These are phyloP conservation scores for Rhizomucor miehei DNA, from an alignment of 371 early-diverging fungal genomes.

Conservation along the genomic window DNA sequence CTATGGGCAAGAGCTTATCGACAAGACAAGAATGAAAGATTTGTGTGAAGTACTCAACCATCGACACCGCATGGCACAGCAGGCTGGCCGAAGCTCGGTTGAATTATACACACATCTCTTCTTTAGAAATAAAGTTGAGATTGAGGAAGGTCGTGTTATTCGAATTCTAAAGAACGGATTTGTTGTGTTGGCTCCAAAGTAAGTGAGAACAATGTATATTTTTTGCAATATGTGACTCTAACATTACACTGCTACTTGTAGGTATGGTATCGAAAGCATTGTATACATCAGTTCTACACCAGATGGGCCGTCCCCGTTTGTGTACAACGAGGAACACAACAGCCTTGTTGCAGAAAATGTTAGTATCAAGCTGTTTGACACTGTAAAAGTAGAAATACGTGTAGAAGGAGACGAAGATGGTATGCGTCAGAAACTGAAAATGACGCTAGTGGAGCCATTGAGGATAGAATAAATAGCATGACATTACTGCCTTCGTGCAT, in stretches of 20 bases:
- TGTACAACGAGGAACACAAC: conserved; percentile 31
- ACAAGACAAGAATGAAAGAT: conserved; percentile 77
- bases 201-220: conserved; percentile 9
- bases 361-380: conserved; percentile 68
- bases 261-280: conserved; percentile 91
- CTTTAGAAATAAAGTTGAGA: conserved; percentile 84
- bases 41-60: conserved; percentile 89
- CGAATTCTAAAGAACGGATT: conserved; percentile 93
- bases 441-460: conserved; percentile 66
- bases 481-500: no score
- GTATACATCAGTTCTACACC: conserved; percentile 59
- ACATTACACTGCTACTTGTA: conserved; percentile 2
- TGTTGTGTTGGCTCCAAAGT: conserved; percentile 85
- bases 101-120: conserved; percentile 93
- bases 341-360: conserved; percentile 41
- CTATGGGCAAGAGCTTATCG: conserved; percentile 72
- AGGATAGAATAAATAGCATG: no score
- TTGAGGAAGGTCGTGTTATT: conserved; percentile 88
- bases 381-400: conserved; percentile 71
- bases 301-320: conserved; percentile 26
- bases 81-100: conserved; percentile 89
- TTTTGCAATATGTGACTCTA: conserved; percentile 9
- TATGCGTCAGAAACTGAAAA: conserved; percentile 67
- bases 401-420: conserved; percentile 76
- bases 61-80: conserved; percentile 94